phyloP scores from a whole-genome alignment of 805 yeast species.

The Saccharomycopsis amapae region DNA sequence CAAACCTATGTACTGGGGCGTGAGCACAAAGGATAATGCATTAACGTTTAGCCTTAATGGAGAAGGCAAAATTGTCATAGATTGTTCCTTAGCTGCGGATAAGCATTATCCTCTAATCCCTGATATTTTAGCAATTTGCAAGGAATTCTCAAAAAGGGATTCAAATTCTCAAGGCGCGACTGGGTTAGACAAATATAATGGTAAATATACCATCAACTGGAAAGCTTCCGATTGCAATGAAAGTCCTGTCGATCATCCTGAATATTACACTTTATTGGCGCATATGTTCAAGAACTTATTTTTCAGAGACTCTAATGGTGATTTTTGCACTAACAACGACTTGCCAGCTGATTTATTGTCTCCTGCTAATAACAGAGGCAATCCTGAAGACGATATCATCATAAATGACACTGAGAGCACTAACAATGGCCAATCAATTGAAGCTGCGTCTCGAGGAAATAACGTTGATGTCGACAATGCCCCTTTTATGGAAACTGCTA shows the following conservation, averaged over 20 bases:
- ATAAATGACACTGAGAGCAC: background rate
- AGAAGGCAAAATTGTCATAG: constrained; percentile 1
- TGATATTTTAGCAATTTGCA: constrained; percentile 2
- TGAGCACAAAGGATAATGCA: background rate
- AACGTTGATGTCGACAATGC: background rate
- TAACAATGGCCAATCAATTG: background rate
- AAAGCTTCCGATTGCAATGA: background rate
- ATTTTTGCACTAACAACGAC: background rate
- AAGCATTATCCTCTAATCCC: background rate
- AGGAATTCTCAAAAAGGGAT: background rate
- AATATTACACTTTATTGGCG: constrained; percentile 11
- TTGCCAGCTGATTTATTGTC: background rate
- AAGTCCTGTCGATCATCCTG: background rate
- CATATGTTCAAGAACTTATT: constrained; percentile 16
- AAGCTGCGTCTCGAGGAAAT: background rate
- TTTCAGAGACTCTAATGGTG: constrained; percentile 13
- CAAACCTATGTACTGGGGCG: constrained; percentile 1
- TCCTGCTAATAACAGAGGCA: background rate
- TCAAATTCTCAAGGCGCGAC: background rate
- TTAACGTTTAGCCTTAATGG: constrained; percentile 3
- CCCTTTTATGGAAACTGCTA: constrained; percentile 1
- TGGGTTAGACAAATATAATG: constrained; percentile 8
- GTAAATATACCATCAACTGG: constrained; percentile 1
- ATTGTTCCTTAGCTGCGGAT: background rate
- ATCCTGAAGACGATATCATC: background rate